Percentiles rank a stretch among this genome's conserved stretches.
These are phyloP conservation scores for Diaporthe australafricana DNA, from an alignment of 2,329 filamentous ascomycete species.

Conservation along the genomic window DNA sequence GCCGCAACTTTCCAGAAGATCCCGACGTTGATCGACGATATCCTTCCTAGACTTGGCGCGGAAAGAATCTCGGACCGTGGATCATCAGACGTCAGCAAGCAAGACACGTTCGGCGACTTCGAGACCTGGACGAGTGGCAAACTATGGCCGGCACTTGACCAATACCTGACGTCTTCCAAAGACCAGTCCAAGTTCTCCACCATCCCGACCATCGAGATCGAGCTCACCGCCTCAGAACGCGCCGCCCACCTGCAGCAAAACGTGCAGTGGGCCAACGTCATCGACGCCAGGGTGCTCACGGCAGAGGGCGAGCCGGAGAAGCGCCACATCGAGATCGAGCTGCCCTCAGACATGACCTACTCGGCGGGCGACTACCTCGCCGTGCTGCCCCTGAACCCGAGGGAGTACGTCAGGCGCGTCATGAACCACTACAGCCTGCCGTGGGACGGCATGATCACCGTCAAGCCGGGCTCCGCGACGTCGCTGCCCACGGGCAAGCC, in stretches of 20 bases:
- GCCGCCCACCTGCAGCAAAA: constrained; percentile 69
- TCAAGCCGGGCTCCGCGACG: constrained; percentile 61
- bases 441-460: constrained; percentile 74
- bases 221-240: constrained; percentile 63
- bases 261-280: constrained; percentile 68
- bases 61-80: constrained; percentile 60
- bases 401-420: constrained; percentile 69
- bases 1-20: constrained; percentile 72
- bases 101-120: constrained; percentile 73
- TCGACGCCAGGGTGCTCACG: constrained; percentile 62
- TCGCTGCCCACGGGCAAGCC: constrained; percentile 65
- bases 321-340: constrained; percentile 72
- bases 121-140: constrained; percentile 71
- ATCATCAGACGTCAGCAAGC: constrained; percentile 66
- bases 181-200: background rate
- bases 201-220: constrained; percentile 46
- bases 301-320: constrained; percentile 64
- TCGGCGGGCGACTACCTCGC: constrained; percentile 81
- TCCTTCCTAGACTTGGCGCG: constrained; percentile 59
- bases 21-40: constrained; percentile 69
- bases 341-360: constrained; percentile 75
- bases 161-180: constrained; percentile 44
- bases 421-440: constrained; percentile 75
- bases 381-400: constrained; percentile 76
- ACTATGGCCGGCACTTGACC: constrained; percentile 60